Base-by-base conservation (phyloP, 2,329 filamentous ascomycete genomes). In the Paramyrothecium roridum region DNA sequence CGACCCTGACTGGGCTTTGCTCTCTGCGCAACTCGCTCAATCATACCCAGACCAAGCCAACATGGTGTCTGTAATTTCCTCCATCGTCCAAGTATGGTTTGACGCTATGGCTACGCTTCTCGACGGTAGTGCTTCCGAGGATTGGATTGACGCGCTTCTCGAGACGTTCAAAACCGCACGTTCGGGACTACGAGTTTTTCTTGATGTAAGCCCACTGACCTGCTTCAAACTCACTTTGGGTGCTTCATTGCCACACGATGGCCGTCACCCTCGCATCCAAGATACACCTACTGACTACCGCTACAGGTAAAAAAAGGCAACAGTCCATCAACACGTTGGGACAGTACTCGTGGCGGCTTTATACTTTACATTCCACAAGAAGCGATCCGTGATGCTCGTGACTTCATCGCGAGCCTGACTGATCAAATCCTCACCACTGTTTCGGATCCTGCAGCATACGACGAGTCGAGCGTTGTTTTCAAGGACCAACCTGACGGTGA, bases 1-100 rank as follows among this genome's bases (percentile, higher is more conserved):
- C 40, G 67, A 75, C 8, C 76, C 76, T 1, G 73, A 80, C 61
- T 80, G 77, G 76, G 61, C 64, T 8, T 70, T 76, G 48, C 66
- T 80, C 16, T 61, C 75, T 49, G 65, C 68, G 13, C 70, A 71
- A 16, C 65, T 78, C 2, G 71, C 71, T 30, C 53, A 52, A 3
- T 61, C 66, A 48, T 80, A 76, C 61, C 58, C 70, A 1, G 76
- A 81, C 57, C 74, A 73, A 53, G 61, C 59, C 3, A 65, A 69
- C 33, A 68, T 81, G 13, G 70, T 76, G 11, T 58, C 67, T 21
- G 63, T 63, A 20, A 61, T 78, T 16, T 63, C 73, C n/a, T 65
- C 63, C 3, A 66, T 66, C 37, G 62, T 80, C 21, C 67, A 72
- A 21, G 62, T 69, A 2, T 81, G 76, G 72, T 69, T 68, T 51